Percentiles rank a stretch among this genome's conserved stretches.
These are phyloP conservation scores for Amphichorda felina DNA, from an alignment of 2,329 filamentous ascomycete species.

Conservation along the genomic window DNA sequence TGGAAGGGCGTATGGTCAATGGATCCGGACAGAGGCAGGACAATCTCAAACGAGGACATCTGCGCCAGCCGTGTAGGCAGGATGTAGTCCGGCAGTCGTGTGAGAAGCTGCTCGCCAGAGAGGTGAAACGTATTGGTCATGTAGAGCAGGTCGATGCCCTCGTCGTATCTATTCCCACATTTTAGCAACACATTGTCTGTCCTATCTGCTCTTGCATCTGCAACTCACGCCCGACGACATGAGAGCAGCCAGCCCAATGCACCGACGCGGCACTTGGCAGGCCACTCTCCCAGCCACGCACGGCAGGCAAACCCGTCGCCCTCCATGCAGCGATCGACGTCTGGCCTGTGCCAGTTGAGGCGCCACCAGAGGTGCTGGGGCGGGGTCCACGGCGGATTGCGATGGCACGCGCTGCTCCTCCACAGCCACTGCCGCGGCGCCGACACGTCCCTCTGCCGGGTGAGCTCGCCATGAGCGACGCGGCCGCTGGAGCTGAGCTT, in stretches of 20 bases:
- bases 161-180: constrained; percentile 2
- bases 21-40: neutral
- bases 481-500: too few relatives aligned
- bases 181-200: neutral
- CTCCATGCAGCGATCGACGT: neutral
- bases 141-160: constrained; percentile 6
- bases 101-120: constrained; percentile 2
- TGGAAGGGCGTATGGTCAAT: neutral
- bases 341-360: neutral
- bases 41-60: constrained; percentile 3
- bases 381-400: neutral
- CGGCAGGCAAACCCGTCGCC: constrained; percentile 1
- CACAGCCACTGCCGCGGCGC: constrained; percentile 3
- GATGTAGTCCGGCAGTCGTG: constrained; percentile 2
- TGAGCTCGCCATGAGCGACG: neutral
- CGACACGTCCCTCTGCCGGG: neutral
- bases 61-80: constrained; percentile 2
- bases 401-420: constrained; percentile 5
- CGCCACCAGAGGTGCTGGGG: neutral
- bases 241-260: constrained; percentile 5
- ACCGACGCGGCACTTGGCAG: constrained; percentile 4
- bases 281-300: neutral
- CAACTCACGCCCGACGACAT: constrained; percentile 5
- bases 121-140: constrained; percentile 6
- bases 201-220: neutral